These are phyloP conservation scores for Piper betle DNA, from an alignment of 164 flowering plant genomes.

Conservation along the genomic window DNA sequence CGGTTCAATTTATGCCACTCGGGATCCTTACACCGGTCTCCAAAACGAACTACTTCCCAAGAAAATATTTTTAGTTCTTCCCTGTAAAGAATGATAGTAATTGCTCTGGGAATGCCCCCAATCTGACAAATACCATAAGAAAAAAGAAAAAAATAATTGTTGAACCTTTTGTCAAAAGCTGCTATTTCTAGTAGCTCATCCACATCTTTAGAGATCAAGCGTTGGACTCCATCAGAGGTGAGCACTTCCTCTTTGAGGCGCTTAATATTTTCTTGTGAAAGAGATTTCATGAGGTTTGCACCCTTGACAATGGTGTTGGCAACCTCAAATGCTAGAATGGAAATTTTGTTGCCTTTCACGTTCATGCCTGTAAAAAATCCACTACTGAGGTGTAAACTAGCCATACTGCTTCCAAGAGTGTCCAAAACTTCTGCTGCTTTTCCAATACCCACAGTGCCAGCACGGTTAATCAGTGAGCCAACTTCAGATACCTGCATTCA, in stretches of 20 bases:
- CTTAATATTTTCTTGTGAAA: conserved; percentile 56
- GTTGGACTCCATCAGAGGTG: conserved; percentile 75
- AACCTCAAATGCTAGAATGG: conserved; percentile 82
- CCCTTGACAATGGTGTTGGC: conserved; percentile 89
- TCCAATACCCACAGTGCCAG: conserved; percentile 78
- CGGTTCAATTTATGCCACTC: conserved; percentile 89
- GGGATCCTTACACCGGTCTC: conserved; percentile 91
- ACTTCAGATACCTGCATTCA: conserved; percentile 59
- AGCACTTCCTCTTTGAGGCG: conserved; percentile 64
- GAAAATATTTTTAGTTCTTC: conserved; percentile 70
- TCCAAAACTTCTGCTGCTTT: conserved; percentile 87
- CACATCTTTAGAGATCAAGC: conserved; percentile 56
- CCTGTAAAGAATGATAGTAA: conserved; percentile 27
- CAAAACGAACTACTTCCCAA: conserved; percentile 83
- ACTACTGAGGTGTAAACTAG: conserved; percentile 43
- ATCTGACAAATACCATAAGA: neutral
- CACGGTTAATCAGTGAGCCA: conserved; percentile 65
- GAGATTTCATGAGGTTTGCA: conserved; percentile 72
- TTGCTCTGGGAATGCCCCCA: neutral
- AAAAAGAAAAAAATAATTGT: neutral
- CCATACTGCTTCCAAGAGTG: conserved; percentile 90
- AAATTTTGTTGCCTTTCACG: conserved; percentile 65
- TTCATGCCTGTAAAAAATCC: conserved; percentile 66
- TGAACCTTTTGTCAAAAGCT: conserved; percentile 84
- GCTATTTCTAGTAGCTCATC: conserved; percentile 71